These are phyloP conservation scores for Huiozyma naganishii DNA, from an alignment of 805 yeast genomes.

Conservation along the genomic window DNA sequence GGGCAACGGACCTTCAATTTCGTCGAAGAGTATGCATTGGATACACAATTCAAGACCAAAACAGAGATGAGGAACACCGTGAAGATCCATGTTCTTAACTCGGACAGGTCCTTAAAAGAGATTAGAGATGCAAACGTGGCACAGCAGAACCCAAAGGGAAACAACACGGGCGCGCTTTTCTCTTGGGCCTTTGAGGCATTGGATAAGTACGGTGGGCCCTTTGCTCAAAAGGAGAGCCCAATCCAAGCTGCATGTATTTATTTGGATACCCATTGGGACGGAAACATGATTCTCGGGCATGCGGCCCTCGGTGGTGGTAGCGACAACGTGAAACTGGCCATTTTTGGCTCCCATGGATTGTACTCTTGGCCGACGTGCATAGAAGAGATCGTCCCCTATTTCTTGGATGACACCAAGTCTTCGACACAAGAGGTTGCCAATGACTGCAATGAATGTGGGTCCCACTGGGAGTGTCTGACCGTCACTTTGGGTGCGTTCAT, in stretches of 20 bases:
- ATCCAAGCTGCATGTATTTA: conserved; percentile 78
- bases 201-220: conserved; percentile 43
- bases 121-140: conserved; percentile 71
- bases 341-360: conserved; percentile 87
- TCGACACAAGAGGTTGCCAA: conserved; percentile 72
- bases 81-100: conserved; percentile 66
- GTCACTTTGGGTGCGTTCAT: conserved; percentile 86
- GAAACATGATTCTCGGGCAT: conserved; percentile 55
- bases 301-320: conserved; percentile 93
- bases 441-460: conserved; percentile 73
- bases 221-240: conserved; percentile 35
- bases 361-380: conserved; percentile 87
- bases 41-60: conserved; percentile 38
- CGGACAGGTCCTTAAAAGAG: conserved; percentile 57
- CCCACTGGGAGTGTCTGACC: conserved; percentile 83
- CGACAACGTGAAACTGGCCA: conserved; percentile 61
- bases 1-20: conserved; percentile 72
- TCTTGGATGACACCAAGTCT: conserved; percentile 60
- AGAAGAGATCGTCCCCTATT: conserved; percentile 56
- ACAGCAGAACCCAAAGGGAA: conserved; percentile 73
- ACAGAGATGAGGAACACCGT: conserved; percentile 43
- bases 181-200: conserved; percentile 73
- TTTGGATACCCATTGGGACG: conserved; percentile 80
- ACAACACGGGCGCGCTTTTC: conserved; percentile 64
- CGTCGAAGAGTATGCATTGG: conserved; percentile 49